These are phyloP conservation scores for Mycogone perniciosa DNA, from an alignment of 2,329 filamentous ascomycete species.

Conservation along the genomic window DNA sequence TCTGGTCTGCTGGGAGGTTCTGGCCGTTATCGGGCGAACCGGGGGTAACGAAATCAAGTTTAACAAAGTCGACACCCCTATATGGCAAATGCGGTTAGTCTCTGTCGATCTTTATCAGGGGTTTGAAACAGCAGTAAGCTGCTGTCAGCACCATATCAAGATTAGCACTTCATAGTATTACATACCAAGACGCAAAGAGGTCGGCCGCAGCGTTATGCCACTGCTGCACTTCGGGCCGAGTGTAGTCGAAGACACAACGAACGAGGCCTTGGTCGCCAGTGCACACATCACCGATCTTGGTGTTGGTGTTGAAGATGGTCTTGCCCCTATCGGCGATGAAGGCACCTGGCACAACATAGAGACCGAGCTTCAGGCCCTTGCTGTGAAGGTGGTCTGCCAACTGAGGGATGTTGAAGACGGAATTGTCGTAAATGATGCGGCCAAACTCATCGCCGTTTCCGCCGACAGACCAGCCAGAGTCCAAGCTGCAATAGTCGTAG, in stretches of 20 bases:
- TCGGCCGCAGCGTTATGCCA: slow-evolving; percentile 17
- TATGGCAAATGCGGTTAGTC: background rate
- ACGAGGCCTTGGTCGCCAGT: slow-evolving; percentile 15
- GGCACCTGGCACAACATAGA: slow-evolving; percentile 17
- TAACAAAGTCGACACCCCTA: slow-evolving; percentile 17
- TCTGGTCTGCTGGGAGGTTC: slow-evolving; percentile 14
- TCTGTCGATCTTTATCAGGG: no score
- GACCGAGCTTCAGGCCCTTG: slow-evolving; percentile 14
- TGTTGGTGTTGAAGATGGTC: slow-evolving; percentile 14
- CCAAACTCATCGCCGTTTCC: slow-evolving; percentile 16
- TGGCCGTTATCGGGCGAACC: slow-evolving; percentile 18
- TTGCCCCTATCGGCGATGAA: slow-evolving; percentile 15
- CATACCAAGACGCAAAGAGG: slow-evolving; percentile 16
- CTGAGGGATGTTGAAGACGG: slow-evolving; percentile 14
- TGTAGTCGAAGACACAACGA: slow-evolving; percentile 16
- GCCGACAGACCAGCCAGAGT: slow-evolving; percentile 19
- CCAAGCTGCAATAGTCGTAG: slow-evolving; percentile 17
- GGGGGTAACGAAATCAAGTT: slow-evolving; percentile 17
- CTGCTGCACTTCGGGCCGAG: slow-evolving; percentile 12
- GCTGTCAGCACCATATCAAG: background rate
- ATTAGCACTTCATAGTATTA: background rate
- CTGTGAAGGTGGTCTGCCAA: slow-evolving; percentile 16
- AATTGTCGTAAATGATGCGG: slow-evolving; percentile 15
- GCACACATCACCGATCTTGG: slow-evolving; percentile 16
- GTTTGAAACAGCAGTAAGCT: background rate